Conservation (phyloP, 192 early-diverging fungal species). For the Umbelopsis isabellina region DNA sequence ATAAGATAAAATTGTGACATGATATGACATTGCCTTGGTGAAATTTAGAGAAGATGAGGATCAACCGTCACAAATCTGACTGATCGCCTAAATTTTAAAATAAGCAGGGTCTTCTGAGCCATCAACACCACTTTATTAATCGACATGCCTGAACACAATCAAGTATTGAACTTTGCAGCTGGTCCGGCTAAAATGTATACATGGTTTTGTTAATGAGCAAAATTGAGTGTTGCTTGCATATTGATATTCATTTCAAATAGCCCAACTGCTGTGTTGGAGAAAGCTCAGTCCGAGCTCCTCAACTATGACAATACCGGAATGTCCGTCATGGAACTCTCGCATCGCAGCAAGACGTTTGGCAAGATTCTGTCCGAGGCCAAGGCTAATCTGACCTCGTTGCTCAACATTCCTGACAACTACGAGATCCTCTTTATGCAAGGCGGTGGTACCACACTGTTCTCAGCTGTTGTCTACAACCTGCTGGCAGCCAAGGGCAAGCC, state of each 20-base stretch:
- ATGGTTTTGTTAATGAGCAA: not conserved
- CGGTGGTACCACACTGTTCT: constrained; percentile 92
- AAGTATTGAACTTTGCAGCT: constrained; percentile 83
- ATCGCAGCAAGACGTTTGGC: constrained; percentile 87
- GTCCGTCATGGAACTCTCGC: constrained; percentile 95
- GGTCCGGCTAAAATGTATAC: constrained; percentile 84
- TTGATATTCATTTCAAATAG: constrained; percentile 24
- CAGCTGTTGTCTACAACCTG: constrained; percentile 88
- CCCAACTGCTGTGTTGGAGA: constrained; percentile 77
- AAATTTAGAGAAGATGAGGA: not conserved
- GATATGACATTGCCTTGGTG: too few relatives aligned
- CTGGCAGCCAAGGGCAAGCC: constrained; percentile 57
- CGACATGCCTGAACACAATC: constrained; percentile 20
- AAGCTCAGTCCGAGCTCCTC: constrained; percentile 82
- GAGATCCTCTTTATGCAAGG: constrained; percentile 94
- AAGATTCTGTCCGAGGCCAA: constrained; percentile 76
- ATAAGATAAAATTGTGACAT: not conserved
- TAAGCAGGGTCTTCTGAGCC: too few relatives aligned
- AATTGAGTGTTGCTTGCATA: not conserved
- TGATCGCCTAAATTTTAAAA: too few relatives aligned
- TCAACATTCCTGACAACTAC: constrained; percentile 90
- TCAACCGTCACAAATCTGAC: not conserved
- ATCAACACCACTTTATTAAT: not conserved
- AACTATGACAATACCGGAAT: constrained; percentile 83
- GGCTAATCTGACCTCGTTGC: constrained; percentile 65